These are phyloP conservation scores for Scedosporium minutisporum DNA, from an alignment of 2,329 filamentous ascomycete species.

Conservation along the genomic window DNA sequence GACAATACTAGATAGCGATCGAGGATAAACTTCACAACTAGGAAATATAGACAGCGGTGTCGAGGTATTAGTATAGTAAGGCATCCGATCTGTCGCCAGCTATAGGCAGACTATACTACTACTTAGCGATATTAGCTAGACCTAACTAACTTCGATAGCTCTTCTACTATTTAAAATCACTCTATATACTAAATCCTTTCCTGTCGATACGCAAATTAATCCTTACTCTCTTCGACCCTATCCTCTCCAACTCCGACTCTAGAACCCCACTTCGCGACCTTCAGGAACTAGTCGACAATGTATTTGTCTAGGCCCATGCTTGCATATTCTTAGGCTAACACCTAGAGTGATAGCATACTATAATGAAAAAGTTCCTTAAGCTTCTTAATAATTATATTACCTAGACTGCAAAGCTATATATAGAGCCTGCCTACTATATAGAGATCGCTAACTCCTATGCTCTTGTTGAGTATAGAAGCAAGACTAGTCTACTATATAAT, in stretches of 20 bases:
- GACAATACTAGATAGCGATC: slow-evolving; percentile 78
- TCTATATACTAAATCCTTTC: slow-evolving; percentile 61
- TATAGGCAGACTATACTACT: slow-evolving; percentile 76
- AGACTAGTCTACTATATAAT: neutral
- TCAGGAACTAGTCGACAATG: slow-evolving; percentile 36
- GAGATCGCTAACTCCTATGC: slow-evolving; percentile 10
- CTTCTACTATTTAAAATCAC: slow-evolving; percentile 60
- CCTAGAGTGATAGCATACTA: slow-evolving; percentile 33
- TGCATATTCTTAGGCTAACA: no score
- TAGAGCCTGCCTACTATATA: slow-evolving; percentile 44
- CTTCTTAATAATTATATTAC: slow-evolving; percentile 49
- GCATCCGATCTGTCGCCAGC: no score
- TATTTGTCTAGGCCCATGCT: no score
- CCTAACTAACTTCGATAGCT: slow-evolving; percentile 62
- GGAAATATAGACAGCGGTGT: slow-evolving; percentile 74
- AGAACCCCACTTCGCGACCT: slow-evolving; percentile 23
- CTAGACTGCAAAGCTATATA: slow-evolving; percentile 39
- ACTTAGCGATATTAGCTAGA: slow-evolving; percentile 69
- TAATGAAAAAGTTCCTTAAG: slow-evolving; percentile 39
- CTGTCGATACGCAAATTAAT: slow-evolving; percentile 59
- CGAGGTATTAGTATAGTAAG: slow-evolving; percentile 74
- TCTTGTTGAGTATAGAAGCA: slow-evolving; percentile 1
- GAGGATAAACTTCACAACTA: slow-evolving; percentile 69
- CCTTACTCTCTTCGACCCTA: slow-evolving; percentile 56
- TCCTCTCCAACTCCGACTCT: slow-evolving; percentile 33